Evolutionary conservation across 805 yeast species (phyloP).

Genomic region (Saccharomycopsis schoenii): DNA sequence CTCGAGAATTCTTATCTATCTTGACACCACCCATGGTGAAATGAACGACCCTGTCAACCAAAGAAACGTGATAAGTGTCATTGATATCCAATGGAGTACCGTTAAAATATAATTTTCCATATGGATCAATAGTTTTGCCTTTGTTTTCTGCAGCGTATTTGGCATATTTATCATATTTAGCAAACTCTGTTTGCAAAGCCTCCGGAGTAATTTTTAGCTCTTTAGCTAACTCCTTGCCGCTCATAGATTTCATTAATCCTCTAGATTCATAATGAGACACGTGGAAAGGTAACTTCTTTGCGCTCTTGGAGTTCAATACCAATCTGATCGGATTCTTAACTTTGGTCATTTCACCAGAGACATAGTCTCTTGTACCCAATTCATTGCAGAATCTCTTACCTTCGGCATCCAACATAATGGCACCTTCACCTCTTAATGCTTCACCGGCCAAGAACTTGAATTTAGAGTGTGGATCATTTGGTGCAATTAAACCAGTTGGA

Average conservation of each 20-base stretch:
- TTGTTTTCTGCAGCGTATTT: conserved; percentile 22
- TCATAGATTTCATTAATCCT: conserved; percentile 40
- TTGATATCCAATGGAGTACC: conserved; percentile 33
- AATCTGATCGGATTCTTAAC: conserved; percentile 36
- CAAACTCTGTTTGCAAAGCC: conserved; percentile 28
- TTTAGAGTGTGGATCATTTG: conserved; percentile 37
- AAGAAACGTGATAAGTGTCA: conserved; percentile 39
- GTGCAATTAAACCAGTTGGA: conserved; percentile 56
- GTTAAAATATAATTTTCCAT: conserved; percentile 40
- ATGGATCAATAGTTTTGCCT: conserved; percentile 27
- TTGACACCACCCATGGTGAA: conserved; percentile 64
- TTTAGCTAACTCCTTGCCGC: conserved; percentile 34
- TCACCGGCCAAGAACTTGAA: conserved; percentile 56
- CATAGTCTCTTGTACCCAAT: conserved; percentile 50
- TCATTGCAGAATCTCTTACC: conserved; percentile 55
- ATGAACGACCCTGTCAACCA: conserved; percentile 48
- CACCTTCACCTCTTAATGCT: conserved; percentile 59
- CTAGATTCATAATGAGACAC: conserved; percentile 48
- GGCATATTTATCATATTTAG: conserved; percentile 34
- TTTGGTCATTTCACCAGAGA: conserved; percentile 46
- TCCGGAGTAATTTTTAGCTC: conserved; percentile 30
- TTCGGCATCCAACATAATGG: conserved; percentile 40
- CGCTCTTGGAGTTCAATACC: conserved; percentile 38
- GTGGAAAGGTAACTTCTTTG: conserved; percentile 37
- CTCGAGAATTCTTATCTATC: conserved; percentile 37